Evolutionary conservation across 768 basidiomycete genomes (phyloP).

Genomic region (Lenzites betulinus): DNA sequence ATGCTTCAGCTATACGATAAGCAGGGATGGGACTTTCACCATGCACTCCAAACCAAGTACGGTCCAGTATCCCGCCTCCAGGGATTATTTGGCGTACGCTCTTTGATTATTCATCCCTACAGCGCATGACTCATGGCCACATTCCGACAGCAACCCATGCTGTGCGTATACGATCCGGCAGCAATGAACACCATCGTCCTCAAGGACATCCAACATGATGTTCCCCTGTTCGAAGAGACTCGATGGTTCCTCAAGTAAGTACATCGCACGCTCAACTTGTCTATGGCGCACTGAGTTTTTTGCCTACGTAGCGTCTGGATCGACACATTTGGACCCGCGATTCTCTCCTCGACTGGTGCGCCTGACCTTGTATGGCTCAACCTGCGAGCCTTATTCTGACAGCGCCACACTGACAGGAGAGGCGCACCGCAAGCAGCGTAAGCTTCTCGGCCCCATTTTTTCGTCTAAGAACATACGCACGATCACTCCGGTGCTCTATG

Average conservation of each 20-base stretch:
- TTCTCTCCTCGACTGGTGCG: constrained; percentile 12
- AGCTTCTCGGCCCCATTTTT: constrained; percentile 21
- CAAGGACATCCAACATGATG: constrained; percentile 8
- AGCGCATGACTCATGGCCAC: background rate
- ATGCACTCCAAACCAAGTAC: constrained; percentile 5
- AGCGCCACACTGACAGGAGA: constrained; percentile 11
- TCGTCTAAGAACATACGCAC: constrained; percentile 14
- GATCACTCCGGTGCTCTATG: constrained; percentile 16
- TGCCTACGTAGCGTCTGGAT: background rate
- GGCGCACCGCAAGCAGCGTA: constrained; percentile 26
- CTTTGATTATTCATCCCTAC: background rate
- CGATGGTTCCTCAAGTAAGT: constrained; percentile 11
- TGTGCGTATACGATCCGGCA: constrained; percentile 19
- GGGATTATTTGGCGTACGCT: constrained; percentile 8
- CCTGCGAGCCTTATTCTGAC: background rate
- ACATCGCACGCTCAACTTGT: background rate
- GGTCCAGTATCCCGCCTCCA: constrained; percentile 13
- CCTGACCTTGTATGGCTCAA: background rate
- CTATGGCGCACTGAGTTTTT: background rate
- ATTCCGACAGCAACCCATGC: background rate
- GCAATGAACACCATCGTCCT: constrained; percentile 21
- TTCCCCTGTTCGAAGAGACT: constrained; percentile 9
- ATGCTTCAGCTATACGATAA: constrained; percentile 7
- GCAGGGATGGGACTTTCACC: constrained; percentile 14
- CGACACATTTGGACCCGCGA: constrained; percentile 2